Evolutionary conservation across 2,329 filamentous ascomycete genomes (phyloP), one percentile per base, ranked within the genome.

Genomic region (Fusarium solani-melongenae): DNA sequence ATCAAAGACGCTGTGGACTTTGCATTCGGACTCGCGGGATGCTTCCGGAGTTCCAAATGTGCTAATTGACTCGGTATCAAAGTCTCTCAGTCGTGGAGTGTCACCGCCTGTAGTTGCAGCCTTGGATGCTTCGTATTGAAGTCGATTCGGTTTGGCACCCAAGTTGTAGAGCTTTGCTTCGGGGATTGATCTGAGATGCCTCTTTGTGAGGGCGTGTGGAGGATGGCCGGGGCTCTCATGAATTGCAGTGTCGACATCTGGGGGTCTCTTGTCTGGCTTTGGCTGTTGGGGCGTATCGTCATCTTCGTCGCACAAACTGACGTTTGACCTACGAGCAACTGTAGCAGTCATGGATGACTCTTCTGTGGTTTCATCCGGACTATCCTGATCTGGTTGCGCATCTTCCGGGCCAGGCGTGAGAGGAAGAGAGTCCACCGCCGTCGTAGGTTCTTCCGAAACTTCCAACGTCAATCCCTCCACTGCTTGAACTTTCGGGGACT

Each of bases 1-100:
- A 29, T 72, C 64, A 10, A 76, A 67, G 12, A 76, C 66, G 46
- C 78, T 75, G 33, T 77, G 77, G 8, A 71, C 59, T 31, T 55
- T 31, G 12, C 15, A 34, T 24, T 61, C 65, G 11, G 56, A 31
- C 12, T 60, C 61, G n/a, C 49, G 34, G 8, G 64, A 24, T 17
- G 38, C 17, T 15, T 49, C 57, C 11, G 24, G 56, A n/a, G 39
- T 39, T 17, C 56, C 49, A 10, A 44, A 63, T n/a, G 27, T 62
- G 11, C 34, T 31, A 20, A 58, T 27, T 2, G 68, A 66, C 14
- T 63, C 59, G 11, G 20, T 27, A 38, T 71, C 64, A 9, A 59
- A 29, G 12, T 74, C 68, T 34, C 29, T 46, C 12, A 49, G 33
- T 20, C 27, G 44, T 33, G 67, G 38, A 3, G 58, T 70, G 41